Evolutionary conservation across 495 filamentous ascomycete genomes (phyloP).

Genomic region (Articulospora tetracladia): DNA sequence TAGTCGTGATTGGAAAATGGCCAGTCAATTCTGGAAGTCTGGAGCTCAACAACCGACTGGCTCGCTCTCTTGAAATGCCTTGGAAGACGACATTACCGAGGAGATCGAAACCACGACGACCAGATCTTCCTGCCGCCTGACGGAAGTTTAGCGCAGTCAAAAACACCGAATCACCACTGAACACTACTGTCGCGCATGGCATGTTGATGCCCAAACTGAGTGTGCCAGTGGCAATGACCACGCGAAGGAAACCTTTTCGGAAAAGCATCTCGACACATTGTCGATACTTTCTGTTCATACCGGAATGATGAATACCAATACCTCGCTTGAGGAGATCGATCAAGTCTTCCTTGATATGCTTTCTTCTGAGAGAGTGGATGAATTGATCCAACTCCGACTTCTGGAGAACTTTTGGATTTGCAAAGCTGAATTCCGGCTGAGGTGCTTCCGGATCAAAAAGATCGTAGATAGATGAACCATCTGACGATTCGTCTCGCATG

Average conservation of each 20-base stretch:
- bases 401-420: constrained; percentile 50
- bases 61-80: constrained; percentile 48
- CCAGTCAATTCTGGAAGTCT: constrained; percentile 68
- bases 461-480: constrained; percentile 51
- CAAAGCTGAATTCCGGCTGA: constrained; percentile 59
- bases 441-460: constrained; percentile 64
- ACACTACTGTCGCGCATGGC: constrained; percentile 80
- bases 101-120: constrained; percentile 75
- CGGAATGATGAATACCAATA: constrained; percentile 73
- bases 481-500: constrained; percentile 45
- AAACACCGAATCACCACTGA: constrained; percentile 66
- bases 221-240: constrained; percentile 76
- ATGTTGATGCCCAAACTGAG: constrained; percentile 78
- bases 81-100: constrained; percentile 81
- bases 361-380: constrained; percentile 38
- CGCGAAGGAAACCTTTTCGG: constrained; percentile 64
- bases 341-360: constrained; percentile 42
- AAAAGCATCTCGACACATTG: constrained; percentile 71
- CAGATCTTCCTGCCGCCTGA: constrained; percentile 72
- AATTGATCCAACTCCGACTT: constrained; percentile 48
- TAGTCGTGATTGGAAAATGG: constrained; percentile 75
- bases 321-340: constrained; percentile 57
- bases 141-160: constrained; percentile 72
- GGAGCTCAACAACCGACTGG: constrained; percentile 62
- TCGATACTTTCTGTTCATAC: constrained; percentile 73